Base-by-base conservation (phyloP, 345 rosid genomes). In the Nephelium lappaceum region DNA sequence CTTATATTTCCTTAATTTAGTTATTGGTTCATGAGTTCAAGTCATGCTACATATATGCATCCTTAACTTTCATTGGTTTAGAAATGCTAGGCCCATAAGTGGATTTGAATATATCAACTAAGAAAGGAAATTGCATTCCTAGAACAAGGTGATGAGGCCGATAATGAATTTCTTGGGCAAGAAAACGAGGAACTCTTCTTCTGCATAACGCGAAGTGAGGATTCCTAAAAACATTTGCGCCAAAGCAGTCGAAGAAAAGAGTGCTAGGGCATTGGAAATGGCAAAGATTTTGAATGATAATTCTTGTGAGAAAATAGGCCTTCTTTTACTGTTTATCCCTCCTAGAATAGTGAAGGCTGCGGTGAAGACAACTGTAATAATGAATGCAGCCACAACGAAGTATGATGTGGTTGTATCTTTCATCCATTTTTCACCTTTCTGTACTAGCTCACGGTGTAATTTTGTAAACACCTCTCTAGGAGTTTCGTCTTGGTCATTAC, bases 391-490 rank as follows among this genome's bases (percentile, higher is more conserved):
- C 2, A 31, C 70, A 5, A 74, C 5, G 0, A 45, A 15, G 70
- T 70, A 74, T 0, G 78, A 43, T 5, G 3, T 0, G 66, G 78
- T 61, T 9, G 45, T 47, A 5, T 27, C 62, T 42, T 64, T 74
- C 78, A 74, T 74, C 78, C 45, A 74, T 45, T 63, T 47, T 64
- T 63, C 78, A 16, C 78, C 78, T 18, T 64, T 51, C 18, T 63
- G 0, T 3, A 25, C 60, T 15, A 74, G 51, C 4, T 2, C 0
- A 6, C 5, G 0, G 11, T 74, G 78, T 27, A 0, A 0, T 4
- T 43, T n/a, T 0, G 60, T 63, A 53, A 74, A 74, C 8, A 63
- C 1, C 24, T 73, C 55, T 24, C 12, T 73, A 4, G 68, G 57
- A 39, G 77, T 61, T 73, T 41, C 23, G 0, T 3, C 27, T 0